Evolutionary conservation across 306 rosid genomes (phyloP).

Genomic region (Vigna angularis): DNA sequence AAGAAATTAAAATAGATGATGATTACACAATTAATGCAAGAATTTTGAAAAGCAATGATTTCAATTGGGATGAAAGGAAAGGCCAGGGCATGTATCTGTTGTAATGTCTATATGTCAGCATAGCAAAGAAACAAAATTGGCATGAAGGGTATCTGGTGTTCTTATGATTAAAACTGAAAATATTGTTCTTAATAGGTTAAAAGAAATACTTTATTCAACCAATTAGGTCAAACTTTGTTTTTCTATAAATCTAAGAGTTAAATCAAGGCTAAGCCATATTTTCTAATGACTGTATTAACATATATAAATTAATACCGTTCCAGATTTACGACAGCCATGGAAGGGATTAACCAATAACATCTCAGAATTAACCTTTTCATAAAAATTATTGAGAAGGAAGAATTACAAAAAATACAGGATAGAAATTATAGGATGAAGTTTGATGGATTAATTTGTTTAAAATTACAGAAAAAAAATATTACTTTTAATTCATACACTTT

Average conservation of each 20-base stretch:
- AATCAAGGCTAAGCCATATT: neutral
- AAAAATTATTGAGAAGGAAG: neutral
- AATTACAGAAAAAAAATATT: too few species aligned
- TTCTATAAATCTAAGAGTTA: neutral
- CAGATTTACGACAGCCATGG: neutral
- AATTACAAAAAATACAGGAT: conserved; percentile 9
- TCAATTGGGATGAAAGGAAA: conserved; percentile 21
- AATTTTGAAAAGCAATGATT: conserved; percentile 16
- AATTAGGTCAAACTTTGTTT: neutral
- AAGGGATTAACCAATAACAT: neutral
- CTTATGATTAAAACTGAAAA: neutral
- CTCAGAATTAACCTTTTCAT: neutral
- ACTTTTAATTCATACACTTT: too few species aligned
- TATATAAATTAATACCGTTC: too few species aligned
- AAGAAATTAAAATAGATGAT: neutral
- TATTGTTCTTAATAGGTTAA: neutral
- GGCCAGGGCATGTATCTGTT: neutral
- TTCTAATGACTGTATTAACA: neutral
- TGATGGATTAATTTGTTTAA: neutral
- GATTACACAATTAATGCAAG: conserved; percentile 4
- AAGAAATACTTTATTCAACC: neutral
- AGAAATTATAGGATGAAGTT: neutral
- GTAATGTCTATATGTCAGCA: neutral
- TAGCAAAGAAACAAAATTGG: too few species aligned
- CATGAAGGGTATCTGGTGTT: neutral